phyloP scores from a whole-genome alignment of 2,329 filamentous ascomycete genomes.

The Apiospora marii region DNA sequence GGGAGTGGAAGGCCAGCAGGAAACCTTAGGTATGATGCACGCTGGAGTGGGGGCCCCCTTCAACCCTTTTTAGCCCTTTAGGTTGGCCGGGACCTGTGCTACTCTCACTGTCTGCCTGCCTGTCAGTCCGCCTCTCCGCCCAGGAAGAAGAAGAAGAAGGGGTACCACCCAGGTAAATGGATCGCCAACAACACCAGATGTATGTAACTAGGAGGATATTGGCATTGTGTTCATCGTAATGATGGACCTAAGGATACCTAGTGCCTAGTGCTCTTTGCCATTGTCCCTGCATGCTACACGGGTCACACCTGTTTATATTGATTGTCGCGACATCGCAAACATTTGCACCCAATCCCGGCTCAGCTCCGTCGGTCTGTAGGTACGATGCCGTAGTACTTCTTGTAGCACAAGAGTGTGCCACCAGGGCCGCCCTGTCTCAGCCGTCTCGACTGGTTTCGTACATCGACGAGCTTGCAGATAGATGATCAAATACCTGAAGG shows the following conservation, averaged over 20 bases:
- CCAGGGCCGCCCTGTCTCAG: constrained; percentile 14
- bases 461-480: constrained; percentile 2
- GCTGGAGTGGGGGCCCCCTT: constrained; percentile 16
- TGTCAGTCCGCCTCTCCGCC: neutral
- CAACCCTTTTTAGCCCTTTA: constrained; percentile 5
- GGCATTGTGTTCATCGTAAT: no score
- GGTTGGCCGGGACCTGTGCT: constrained; percentile 14
- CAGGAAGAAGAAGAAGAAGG: neutral
- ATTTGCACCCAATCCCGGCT: neutral
- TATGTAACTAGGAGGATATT: neutral
- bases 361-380: neutral
- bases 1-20: neutral
- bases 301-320: constrained; percentile 10
- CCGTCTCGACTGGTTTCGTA: neutral
- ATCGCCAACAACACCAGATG: neutral
- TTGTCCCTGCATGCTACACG: neutral
- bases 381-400: neutral
- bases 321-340: constrained; percentile 2
- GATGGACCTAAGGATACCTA: no score
- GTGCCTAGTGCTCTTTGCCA: neutral
- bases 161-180: neutral
- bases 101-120: neutral
- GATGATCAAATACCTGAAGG: neutral
- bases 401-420: neutral
- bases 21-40: constrained; percentile 18